Evolutionary conservation across 176 grass and related monocot genomes (phyloP), one percentile per base, ranked within the genome.

Genomic region (Carex pumila): DNA sequence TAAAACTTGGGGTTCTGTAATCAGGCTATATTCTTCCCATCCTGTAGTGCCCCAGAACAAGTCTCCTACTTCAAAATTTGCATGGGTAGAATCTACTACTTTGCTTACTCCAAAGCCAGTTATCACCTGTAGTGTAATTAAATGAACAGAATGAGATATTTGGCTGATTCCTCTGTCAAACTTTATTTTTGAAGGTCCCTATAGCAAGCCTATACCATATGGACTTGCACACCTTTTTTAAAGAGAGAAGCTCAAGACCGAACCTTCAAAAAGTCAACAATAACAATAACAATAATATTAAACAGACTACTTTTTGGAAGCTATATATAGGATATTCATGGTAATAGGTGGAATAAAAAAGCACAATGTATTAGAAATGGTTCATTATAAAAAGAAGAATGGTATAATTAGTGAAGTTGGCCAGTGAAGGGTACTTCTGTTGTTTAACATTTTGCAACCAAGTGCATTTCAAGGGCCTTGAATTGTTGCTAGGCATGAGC

Each of bases 1-100:
- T 6, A 86, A 43, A 19, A 1, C 0, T 21, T 69, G 18, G 53
- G 66, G 30, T 12, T 79, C 18, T n/a, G 63, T 84, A 25, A 90
- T 85, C 61, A 90, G 74, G 25, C 57, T 85, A 62, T 87, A 90
- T 70, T 90, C 85, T 61, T 90, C 85, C 89, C 89, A 90, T 34
- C 89, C 66, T 18, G 85, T 90, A 4, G 62, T 82, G 4, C 74
- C 89, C 85, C 85, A 90, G 8, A 85, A 65, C 12, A 81, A 81
- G 53, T 96, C 89, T 3, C 91, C 89, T 6, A 62, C 65, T 43
- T 68, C 87, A 67, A 88, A 89, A 80, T 86, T 71, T 3, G 87
- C 85, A 66, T 88, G 84, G 29, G 73, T 80, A 10, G 91, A 93
- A 53, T 74, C 88, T 19, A 97, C 17, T 14, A 97, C 91, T 90